A percentile compares a stretch with the other conserved stretches of the same genome.
Evolutionary conservation across 1,284 basidiomycete genomes (phyloP).

Genomic region (Athelia psychrophila): DNA sequence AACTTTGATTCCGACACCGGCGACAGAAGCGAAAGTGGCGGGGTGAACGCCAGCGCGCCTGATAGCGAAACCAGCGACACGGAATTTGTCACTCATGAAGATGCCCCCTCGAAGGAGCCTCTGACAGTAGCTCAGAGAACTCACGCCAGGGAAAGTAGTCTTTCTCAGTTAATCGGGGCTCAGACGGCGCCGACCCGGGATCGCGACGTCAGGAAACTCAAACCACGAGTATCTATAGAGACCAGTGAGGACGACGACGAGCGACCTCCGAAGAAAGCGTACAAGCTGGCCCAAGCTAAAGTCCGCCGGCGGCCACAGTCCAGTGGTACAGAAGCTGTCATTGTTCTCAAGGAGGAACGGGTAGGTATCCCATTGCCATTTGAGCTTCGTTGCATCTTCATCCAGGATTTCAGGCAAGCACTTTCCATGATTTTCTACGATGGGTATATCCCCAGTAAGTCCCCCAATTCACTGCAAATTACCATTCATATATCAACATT

Average conservation of each 20-base stretch:
- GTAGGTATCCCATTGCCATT: conserved; percentile 30
- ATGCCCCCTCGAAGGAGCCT: conserved; percentile 11
- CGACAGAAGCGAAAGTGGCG: conserved; percentile 22
- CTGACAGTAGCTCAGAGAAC: conserved; percentile 21
- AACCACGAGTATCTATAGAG: conserved; percentile 5
- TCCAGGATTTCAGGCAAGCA: conserved; percentile 49
- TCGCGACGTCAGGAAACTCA: neutral
- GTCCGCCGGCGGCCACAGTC: conserved; percentile 36
- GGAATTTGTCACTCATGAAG: conserved; percentile 9
- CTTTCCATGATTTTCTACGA: conserved; percentile 85
- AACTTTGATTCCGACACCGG: conserved; percentile 35
- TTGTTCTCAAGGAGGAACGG: conserved; percentile 80
- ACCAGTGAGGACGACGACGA: conserved; percentile 11
- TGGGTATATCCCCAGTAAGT: conserved; percentile 83
- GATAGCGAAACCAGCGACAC: conserved; percentile 35
- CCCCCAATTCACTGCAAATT: neutral
- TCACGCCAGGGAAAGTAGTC: conserved; percentile 37
- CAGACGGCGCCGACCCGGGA: conserved; percentile 3
- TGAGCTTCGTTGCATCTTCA: neutral
- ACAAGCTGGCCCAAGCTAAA: conserved; percentile 35
- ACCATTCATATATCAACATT: conserved; percentile 2
- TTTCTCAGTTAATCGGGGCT: conserved; percentile 43
- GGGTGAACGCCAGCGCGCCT: conserved; percentile 19
- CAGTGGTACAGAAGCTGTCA: conserved; percentile 68
- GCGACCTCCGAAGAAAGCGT: conserved; percentile 21